Evolutionary conservation across 139 green algal species (phyloP), one percentile per base, ranked within the genome.

Genomic region (Marvania coccoides): DNA sequence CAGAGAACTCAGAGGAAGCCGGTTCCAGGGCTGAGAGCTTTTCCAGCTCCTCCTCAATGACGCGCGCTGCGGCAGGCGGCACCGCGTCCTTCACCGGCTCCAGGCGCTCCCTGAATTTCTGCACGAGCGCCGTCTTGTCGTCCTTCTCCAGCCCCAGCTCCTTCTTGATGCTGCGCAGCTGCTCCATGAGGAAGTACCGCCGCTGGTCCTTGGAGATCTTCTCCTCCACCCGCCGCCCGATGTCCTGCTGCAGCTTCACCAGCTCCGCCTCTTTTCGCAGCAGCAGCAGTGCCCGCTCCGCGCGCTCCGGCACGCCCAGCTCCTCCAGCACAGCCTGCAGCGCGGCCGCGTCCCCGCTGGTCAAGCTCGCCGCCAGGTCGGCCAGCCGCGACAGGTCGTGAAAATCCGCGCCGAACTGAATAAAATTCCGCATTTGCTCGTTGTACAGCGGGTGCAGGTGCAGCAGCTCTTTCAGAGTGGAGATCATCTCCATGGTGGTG

Each of bases 211-310:
- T 91, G 48, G 71, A 88, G 63, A 99, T 95, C 78, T 98, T 98
- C 69, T 95, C 86, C 80, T 99, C 94, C 23, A 99, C 93, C 48
- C 93, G 77, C 59, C 89, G 80, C 15, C 88, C 81, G 33, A 96
- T 96, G 74, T 95, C 83, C 19, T 72, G 74, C 57, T 83, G 75
- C 72, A 98, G 77, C 72, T 91, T 92, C 70, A 85, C 88, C 68
- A 98, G 83, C 81, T 98, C 92, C 40, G 97, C 85, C 76, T 98
- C 93, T 79, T 98, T 98, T 80, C 97, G 97, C 47, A 97, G 66
- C 61, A 97, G 70, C 68, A 85, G 56, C 62, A 98, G 77, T 35
- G 91, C 85, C 58, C 75, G 62, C 33, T 74, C 39, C 4, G 87
- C 72, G 78, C 82, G 75, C 34, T 92, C 82, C 6, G 77, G 79